Evolutionary conservation across 2,329 filamentous ascomycete species (phyloP), one percentile per base, ranked within the genome.

Genomic region (Pseudocercospora crystallina): DNA sequence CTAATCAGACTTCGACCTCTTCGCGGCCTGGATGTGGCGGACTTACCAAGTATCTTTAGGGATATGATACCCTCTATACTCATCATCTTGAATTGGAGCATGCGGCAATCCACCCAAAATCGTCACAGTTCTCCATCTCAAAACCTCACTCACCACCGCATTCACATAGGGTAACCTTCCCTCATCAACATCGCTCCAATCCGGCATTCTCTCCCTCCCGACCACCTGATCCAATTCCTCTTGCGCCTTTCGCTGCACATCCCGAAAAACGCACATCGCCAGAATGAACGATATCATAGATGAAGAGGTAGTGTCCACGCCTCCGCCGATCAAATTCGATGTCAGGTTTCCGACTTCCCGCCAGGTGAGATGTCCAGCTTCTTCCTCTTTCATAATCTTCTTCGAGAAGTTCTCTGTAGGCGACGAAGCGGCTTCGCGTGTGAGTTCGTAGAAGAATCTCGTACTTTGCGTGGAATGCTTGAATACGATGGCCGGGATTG

Each of bases 91-190:
- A 5, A 42, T 59, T 5, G 48, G 37, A 9, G 74, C 73, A 43
- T 78, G 75, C 0, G 73, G 73, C 0, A 61, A 43, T 14, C 48
- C 45, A 15, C 53, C 53, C 1, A 59, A 50, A 8, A 57, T 50
- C 11, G 44, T 38, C 12, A 65, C 61, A 30, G 63, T 63, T n/a
- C 63, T 47, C 65, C 65, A 69, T 45, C 69, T 56, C 43, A 69
- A 54, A 11, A 58, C 57, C 49, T 69, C 66, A 29, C 66, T 65
- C n/a, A 67, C 59, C 2, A 62, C 54, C 1, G 52, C 57, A 11
- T 36, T 33, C 12, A 65, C 42, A 36, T 70, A 70, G 2, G 66
- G 65, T 14, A 57, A 34, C 13, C 13, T 8, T 9, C 20, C 1
- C 39, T 61, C 61, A n/a, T n/a, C n/a, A n/a, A n/a, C n/a, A 43